Evolutionary conservation across 2,329 filamentous ascomycete species (phyloP).

Genomic region (Teratosphaeria zuluensis): DNA sequence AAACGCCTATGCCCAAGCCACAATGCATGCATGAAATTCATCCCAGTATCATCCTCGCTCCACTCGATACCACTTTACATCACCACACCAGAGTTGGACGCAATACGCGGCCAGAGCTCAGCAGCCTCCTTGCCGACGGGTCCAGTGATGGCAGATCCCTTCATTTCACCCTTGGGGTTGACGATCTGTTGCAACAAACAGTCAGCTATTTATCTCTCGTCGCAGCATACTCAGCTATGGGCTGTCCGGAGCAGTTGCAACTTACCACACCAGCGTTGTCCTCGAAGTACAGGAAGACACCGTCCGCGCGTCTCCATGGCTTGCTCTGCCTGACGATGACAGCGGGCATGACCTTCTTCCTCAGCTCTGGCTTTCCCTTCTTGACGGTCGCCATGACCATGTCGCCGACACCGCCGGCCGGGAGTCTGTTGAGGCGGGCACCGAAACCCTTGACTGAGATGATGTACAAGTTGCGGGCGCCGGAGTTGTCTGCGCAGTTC

Average conservation of each 20-base stretch:
- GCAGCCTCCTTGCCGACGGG: constrained; percentile 99
- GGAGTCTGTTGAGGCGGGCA: constrained; percentile 93
- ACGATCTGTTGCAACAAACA: constrained; percentile 60
- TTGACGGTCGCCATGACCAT: constrained; percentile 99
- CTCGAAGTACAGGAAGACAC: constrained; percentile 99
- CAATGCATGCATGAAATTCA: background rate
- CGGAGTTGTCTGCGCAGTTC: constrained; percentile 99
- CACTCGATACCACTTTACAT: constrained; percentile 53
- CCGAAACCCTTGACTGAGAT: constrained; percentile 99
- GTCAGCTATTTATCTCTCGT: constrained; percentile 3
- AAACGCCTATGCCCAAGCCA: background rate
- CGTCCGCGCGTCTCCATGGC: constrained; percentile 97
- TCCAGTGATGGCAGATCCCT: constrained; percentile 98
- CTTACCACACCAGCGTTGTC: constrained; percentile 98
- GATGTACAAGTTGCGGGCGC: constrained; percentile 96
- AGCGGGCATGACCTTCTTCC: constrained; percentile 99
- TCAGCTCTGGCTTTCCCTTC: constrained; percentile 99
- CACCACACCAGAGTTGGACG: constrained; percentile 98
- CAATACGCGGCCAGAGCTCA: constrained; percentile 99
- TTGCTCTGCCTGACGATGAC: constrained; percentile 98
- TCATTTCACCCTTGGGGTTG: constrained; percentile 99
- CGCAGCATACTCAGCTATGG: background rate
- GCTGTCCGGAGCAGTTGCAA: background rate
- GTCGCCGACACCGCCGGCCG: constrained; percentile 94
- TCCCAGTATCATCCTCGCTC: background rate